phyloP scores from a whole-genome alignment of 345 rosid genomes.

The Acer negundo region DNA sequence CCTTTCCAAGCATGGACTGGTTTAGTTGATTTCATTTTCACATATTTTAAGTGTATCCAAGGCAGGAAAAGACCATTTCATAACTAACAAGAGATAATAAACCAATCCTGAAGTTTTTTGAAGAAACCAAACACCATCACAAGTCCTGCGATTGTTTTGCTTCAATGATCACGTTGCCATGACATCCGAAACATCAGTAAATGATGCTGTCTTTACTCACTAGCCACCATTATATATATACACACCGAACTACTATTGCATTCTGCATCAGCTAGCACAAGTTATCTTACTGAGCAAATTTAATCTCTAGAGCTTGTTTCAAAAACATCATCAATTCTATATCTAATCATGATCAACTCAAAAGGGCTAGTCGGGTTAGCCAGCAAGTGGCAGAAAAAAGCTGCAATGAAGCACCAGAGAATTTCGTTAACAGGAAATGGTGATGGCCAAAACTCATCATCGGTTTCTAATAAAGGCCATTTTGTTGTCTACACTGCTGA shows the following conservation, averaged over 20 bases:
- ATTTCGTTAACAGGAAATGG: constrained; percentile 4
- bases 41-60: neutral
- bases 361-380: constrained; percentile 23
- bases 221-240: neutral
- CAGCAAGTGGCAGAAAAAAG: constrained; percentile 26
- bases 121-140: neutral
- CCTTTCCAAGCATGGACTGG: too few species aligned
- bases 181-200: neutral
- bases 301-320: neutral
- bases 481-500: constrained; percentile 29
- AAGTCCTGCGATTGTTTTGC: neutral
- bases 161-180: neutral
- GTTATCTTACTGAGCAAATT: neutral
- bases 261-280: neutral
- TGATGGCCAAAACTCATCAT: neutral
- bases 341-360: constrained; percentile 23
- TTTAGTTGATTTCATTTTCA: neutral
- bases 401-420: constrained; percentile 14
- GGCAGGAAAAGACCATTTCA: neutral
- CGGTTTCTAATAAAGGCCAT: constrained; percentile 23
- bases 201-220: neutral
- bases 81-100: neutral
- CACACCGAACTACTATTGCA: neutral
- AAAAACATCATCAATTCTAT: neutral
- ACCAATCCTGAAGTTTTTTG: neutral